These are phyloP conservation scores for Mucor plumbeus DNA, from an alignment of 371 early-diverging fungal species.

Conservation along the genomic window DNA sequence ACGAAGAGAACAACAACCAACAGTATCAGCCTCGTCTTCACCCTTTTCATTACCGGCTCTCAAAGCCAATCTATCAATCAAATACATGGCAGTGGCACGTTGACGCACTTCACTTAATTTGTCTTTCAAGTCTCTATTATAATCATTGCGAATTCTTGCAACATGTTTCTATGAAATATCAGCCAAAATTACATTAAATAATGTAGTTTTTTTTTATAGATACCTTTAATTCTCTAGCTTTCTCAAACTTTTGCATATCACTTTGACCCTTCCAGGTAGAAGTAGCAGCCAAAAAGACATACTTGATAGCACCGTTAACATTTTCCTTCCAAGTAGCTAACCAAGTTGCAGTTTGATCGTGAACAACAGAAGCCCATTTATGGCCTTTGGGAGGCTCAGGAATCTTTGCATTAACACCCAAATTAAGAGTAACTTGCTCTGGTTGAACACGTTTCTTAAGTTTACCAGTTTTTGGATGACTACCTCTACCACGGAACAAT, in stretches of 20 bases:
- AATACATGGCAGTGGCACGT: conserved; percentile 93
- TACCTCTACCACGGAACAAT: conserved; percentile 96
- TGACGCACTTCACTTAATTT: conserved; percentile 83
- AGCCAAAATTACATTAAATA: neutral
- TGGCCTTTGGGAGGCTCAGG: conserved; percentile 92
- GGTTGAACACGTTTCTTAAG: conserved; percentile 89
- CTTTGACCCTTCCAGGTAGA: conserved; percentile 95
- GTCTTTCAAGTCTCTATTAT: conserved; percentile 79
- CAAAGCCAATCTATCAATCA: conserved; percentile 94
- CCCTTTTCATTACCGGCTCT: conserved; percentile 99
- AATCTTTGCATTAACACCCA: conserved; percentile 78
- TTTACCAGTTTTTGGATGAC: conserved; percentile 94
- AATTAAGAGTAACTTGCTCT: conserved; percentile 93
- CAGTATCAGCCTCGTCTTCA: conserved; percentile 97
- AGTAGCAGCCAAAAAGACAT: conserved; percentile 92
- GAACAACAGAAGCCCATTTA: conserved; percentile 85
- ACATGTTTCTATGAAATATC: conserved; percentile 64
- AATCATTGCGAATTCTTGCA: conserved; percentile 75
- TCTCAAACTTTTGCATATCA: conserved; percentile 96
- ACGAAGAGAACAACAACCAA: conserved; percentile 97
- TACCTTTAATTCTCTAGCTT: conserved; percentile 89
- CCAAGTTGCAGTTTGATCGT: conserved; percentile 96
- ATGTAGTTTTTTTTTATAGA: neutral
- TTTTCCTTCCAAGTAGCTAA: conserved; percentile 98
- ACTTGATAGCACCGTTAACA: conserved; percentile 89